Evolutionary conservation across 495 filamentous ascomycete species (phyloP).

Genomic region (Neurospora africana): DNA sequence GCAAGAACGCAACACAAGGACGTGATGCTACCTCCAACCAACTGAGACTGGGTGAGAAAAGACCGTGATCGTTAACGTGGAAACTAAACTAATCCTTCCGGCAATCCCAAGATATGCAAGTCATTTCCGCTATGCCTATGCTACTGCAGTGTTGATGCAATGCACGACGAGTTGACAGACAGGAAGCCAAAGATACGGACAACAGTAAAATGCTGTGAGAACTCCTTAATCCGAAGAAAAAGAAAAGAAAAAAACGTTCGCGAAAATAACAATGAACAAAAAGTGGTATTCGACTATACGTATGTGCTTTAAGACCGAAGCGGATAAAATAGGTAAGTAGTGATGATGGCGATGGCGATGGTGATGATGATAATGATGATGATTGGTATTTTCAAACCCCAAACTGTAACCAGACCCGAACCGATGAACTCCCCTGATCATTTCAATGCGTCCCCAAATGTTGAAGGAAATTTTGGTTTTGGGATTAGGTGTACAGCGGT

Average conservation of each 20-base stretch:
- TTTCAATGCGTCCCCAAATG: background rate
- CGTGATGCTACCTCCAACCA: background rate
- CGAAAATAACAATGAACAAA: background rate
- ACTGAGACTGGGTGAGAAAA: background rate
- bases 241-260: background rate
- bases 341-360: background rate
- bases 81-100: background rate
- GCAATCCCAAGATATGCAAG: background rate
- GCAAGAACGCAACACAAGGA: background rate
- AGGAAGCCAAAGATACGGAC: background rate
- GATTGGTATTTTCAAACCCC: background rate
- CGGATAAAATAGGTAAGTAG: background rate
- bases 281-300: background rate
- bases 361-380: background rate
- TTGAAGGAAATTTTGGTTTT: background rate
- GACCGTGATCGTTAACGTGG: background rate
- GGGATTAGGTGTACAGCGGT: background rate
- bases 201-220: background rate
- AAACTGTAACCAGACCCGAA: background rate
- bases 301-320: background rate
- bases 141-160: background rate
- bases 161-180: background rate
- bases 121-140: background rate
- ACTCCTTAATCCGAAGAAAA: background rate
- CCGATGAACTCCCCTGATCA: background rate